Evolutionary conservation across 345 rosid species (phyloP), one percentile per base, ranked within the genome.

Genomic region (Raphanus sativus): DNA sequence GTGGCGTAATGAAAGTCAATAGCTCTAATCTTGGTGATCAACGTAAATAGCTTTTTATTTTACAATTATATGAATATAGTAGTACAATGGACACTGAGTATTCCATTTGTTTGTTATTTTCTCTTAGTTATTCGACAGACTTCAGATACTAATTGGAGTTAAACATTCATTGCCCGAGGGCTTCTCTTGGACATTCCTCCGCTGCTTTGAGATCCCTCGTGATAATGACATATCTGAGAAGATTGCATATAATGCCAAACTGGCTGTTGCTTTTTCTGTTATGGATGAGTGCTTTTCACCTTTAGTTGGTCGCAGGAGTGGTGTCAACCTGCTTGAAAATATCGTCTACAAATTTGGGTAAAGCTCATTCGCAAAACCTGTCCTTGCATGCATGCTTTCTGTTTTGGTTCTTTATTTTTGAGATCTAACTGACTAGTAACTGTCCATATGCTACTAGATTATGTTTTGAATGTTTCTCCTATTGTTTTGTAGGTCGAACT

Each of bases 271-370:
- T n/a, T 84, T 90, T 69, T 77, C 83, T 48, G 81, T 94, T 62
- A 92, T 94, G 98, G 95, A 94, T 70, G 98, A 92, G 83, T 94
- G 98, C 78, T 94, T 94, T 82, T 83, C 87, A 83, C 98, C 98
- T 62, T 86, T 86, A 73, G 79, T 82, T 71, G 98, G 92, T 84
- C 91, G 86, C 79, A 86, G 89, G 86, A 94, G 96, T 83, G 98
- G 98, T 77, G 83, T 86, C 67, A 88, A 92, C 85, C 82, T 92
- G 80, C 90, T 94, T 78, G 90, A 85, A 69, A 94, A 94, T 73
- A 85, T 94, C 77, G 90, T 94, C 71, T 94, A 90, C 56, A 95
- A 86, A 81, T 87, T 88, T 79, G 91, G 91, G 98, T 91, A n/a
- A 83, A 86, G 92, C 73, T 55, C 72, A 2, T 70, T 75, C 66